Conservation (phyloP, 805 yeast species). For the Kazachstania africana region DNA sequence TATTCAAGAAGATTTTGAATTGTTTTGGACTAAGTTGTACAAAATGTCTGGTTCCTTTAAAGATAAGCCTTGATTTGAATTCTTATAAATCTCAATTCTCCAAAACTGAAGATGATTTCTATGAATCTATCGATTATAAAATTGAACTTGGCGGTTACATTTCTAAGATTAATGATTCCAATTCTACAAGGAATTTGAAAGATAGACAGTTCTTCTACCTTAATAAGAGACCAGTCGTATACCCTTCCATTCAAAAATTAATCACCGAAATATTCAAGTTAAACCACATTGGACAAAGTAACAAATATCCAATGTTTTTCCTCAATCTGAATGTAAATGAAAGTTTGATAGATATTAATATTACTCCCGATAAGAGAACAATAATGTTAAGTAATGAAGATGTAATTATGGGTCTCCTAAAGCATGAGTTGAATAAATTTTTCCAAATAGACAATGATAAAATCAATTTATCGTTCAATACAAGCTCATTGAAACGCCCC, state of each 20-base stretch:
- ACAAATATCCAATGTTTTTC: slow-evolving; percentile 63
- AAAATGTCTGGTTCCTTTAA: slow-evolving; percentile 43
- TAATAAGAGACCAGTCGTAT: slow-evolving; percentile 62
- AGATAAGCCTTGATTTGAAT: slow-evolving; percentile 30
- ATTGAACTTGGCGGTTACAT: slow-evolving; percentile 46
- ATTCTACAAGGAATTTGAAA: slow-evolving; percentile 47
- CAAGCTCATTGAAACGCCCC: too few species aligned
- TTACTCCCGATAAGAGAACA: slow-evolving; percentile 82
- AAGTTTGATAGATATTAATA: slow-evolving; percentile 61
- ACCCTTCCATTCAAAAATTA: slow-evolving; percentile 43
- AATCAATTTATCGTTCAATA: too few species aligned
- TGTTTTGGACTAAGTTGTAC: slow-evolving; percentile 62
- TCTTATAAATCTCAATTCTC: slow-evolving; percentile 10
- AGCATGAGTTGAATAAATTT: slow-evolving; percentile 36
- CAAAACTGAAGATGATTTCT: slow-evolving; percentile 3
- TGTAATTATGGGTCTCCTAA: slow-evolving; percentile 42
- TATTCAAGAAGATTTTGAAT: slow-evolving; percentile 49
- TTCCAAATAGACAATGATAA: slow-evolving; percentile 31
- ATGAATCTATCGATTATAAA: slow-evolving; percentile 16
- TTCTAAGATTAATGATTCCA: slow-evolving; percentile 70
- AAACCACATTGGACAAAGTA: slow-evolving; percentile 42
- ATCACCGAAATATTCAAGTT: slow-evolving; percentile 66
- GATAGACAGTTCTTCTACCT: slow-evolving; percentile 71
- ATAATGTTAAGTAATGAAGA: slow-evolving; percentile 58
- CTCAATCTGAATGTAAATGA: slow-evolving; percentile 47